phyloP scores from a whole-genome alignment of 2,329 filamentous ascomycete species.

The Myriosclerotinia duriaeana region DNA sequence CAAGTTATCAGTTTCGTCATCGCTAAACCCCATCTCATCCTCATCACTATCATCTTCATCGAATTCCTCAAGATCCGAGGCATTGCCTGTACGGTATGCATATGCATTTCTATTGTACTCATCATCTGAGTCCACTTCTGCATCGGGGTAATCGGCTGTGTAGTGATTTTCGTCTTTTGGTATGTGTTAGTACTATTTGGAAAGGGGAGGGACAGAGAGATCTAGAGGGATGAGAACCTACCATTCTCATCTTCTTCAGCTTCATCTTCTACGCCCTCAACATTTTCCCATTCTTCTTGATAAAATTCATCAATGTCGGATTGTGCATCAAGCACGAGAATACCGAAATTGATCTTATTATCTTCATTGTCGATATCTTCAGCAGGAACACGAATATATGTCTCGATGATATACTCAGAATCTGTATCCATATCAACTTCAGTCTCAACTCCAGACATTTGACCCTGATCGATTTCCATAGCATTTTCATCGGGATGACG shows the following conservation, averaged over 20 bases:
- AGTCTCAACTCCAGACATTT: conserved; percentile 43
- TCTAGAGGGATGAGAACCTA: conserved; percentile 39
- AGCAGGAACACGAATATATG: conserved; percentile 61
- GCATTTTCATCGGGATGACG: conserved; percentile 50
- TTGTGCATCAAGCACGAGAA: conserved; percentile 40
- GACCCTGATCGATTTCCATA: conserved; percentile 28
- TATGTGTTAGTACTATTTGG: conserved; percentile 26
- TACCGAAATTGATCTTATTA: conserved; percentile 49
- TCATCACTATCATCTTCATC: conserved; percentile 33
- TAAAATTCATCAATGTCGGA: conserved; percentile 57
- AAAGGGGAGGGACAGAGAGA: not conserved
- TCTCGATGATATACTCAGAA: conserved; percentile 62
- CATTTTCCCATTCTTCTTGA: conserved; percentile 54
- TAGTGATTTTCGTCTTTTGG: conserved; percentile 72
- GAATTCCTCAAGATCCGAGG: conserved; percentile 39
- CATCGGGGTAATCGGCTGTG: conserved; percentile 76
- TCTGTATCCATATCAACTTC: conserved; percentile 49
- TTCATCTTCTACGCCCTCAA: conserved; percentile 62
- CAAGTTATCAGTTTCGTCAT: conserved; percentile 33
- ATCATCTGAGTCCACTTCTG: conserved; percentile 72
- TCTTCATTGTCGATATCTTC: conserved; percentile 55
- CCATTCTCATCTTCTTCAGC: conserved; percentile 67
- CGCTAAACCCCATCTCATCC: conserved; percentile 34
- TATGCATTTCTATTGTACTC: conserved; percentile 59
- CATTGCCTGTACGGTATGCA: conserved; percentile 48